phyloP scores from a whole-genome alignment of 2,329 filamentous ascomycete genomes.

The Tolypocladium ovalisporum region DNA sequence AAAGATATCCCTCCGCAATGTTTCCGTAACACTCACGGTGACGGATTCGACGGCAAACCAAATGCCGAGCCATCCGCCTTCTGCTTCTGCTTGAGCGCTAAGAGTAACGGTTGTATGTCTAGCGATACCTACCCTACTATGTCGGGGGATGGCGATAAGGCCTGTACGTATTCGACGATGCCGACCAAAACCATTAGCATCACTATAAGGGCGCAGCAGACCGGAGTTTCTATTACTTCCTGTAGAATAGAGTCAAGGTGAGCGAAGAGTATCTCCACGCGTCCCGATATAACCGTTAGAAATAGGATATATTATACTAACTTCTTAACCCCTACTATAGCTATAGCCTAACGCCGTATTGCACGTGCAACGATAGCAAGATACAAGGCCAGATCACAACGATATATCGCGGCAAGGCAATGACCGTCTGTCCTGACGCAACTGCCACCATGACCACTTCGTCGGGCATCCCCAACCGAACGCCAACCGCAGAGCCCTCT shows the following conservation, averaged over 20 bases:
- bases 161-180: too few species aligned
- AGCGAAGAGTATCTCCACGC: too few species aligned
- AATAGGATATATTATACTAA: neutral
- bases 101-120: neutral
- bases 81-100: neutral
- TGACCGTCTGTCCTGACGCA: neutral
- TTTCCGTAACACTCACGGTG: neutral
- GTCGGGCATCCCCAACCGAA: too few species aligned
- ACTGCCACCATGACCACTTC: neutral
- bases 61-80: neutral
- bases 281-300: too few species aligned
- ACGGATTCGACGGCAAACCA: neutral
- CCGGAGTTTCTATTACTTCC: too few species aligned
- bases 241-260: too few species aligned
- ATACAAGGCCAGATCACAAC: constrained; percentile 3
- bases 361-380: constrained; percentile 4
- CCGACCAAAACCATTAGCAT: too few species aligned
- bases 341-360: constrained; percentile 1
- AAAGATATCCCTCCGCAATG: too few species aligned
- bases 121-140: too few species aligned
- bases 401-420: constrained; percentile 2
- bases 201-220: too few species aligned
- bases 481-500: too few species aligned
- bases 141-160: too few species aligned
- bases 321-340: neutral